These are phyloP conservation scores for Jacaranda mimosifolia DNA, from an alignment of 257 asterid species.

Conservation along the genomic window DNA sequence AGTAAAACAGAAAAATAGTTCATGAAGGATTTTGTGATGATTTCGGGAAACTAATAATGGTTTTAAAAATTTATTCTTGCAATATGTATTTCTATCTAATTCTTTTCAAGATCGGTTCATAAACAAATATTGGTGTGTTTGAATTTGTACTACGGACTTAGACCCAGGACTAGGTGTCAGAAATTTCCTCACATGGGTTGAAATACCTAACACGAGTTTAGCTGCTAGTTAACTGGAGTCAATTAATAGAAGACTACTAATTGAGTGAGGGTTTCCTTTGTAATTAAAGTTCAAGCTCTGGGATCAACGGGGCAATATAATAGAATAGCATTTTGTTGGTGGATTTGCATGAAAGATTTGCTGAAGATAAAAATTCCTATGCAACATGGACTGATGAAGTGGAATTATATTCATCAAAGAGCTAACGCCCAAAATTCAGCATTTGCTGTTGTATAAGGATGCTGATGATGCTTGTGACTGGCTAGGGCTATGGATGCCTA, in stretches of 20 bases:
- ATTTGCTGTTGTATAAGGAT: background rate
- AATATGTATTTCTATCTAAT: background rate
- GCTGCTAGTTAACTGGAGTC: slow-evolving; percentile 14
- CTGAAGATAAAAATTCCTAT: background rate
- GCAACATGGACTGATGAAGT: background rate
- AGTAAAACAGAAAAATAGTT: background rate
- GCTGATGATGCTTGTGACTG: slow-evolving; percentile 5
- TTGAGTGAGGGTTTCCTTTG: background rate
- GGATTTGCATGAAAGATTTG: background rate
- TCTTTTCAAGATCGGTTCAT: background rate
- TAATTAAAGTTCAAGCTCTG: background rate
- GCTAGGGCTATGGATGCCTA: background rate
- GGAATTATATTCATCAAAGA: background rate
- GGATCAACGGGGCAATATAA: background rate
- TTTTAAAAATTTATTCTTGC: background rate
- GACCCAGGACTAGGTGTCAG: background rate
- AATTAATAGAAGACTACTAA: background rate
- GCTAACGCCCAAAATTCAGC: background rate
- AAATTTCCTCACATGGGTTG: background rate
- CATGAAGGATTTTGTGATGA: background rate
- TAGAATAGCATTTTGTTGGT: background rate
- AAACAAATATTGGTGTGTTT: background rate
- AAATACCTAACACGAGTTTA: background rate
- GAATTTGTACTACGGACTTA: background rate
- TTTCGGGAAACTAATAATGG: background rate